These are phyloP conservation scores for Sarocladium brachiariae DNA, from an alignment of 2,329 filamentous ascomycete genomes.

Conservation along the genomic window DNA sequence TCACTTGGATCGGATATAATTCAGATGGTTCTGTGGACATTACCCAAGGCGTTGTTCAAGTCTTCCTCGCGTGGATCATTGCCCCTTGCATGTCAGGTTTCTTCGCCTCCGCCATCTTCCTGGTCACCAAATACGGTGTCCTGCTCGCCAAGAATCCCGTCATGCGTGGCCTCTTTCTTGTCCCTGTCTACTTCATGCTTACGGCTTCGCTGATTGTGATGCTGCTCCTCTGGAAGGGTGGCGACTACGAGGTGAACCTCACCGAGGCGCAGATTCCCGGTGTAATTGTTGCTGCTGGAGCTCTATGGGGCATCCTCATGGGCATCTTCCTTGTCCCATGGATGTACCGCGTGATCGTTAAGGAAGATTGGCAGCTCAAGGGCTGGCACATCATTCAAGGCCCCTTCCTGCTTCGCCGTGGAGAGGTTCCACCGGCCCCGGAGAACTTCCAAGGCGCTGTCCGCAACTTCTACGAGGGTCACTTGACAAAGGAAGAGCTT, in stretches of 20 bases:
- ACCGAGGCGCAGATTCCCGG: constrained; percentile 42
- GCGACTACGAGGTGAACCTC: constrained; percentile 37
- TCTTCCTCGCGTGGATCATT: constrained; percentile 55
- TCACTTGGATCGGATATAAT: constrained; percentile 46
- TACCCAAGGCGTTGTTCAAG: constrained; percentile 47
- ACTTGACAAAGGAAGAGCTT: constrained; percentile 47
- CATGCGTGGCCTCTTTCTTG: constrained; percentile 42
- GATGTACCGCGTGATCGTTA: constrained; percentile 50
- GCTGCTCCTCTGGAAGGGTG: constrained; percentile 53
- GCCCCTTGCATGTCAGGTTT: constrained; percentile 47
- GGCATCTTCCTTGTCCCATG: constrained; percentile 51
- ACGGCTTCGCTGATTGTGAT: constrained; percentile 49
- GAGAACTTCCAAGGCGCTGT: constrained; percentile 34
- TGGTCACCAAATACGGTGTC: constrained; percentile 49
- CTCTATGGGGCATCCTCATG: constrained; percentile 41
- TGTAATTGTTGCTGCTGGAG: constrained; percentile 46
- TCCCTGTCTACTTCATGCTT: constrained; percentile 51
- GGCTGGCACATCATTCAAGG: constrained; percentile 47
- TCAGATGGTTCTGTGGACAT: constrained; percentile 22
- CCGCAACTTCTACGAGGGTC: constrained; percentile 50
- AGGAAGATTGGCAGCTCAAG: constrained; percentile 54
- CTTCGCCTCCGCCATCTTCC: constrained; percentile 49
- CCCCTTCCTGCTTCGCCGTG: constrained; percentile 42
- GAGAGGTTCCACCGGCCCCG: constrained; percentile 33
- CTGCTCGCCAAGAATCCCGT: constrained; percentile 47